Percentiles rank a stretch among this genome's conserved stretches.
Evolutionary conservation across 1,139 yeast species (phyloP).

Genomic region (Pichia sp.): DNA sequence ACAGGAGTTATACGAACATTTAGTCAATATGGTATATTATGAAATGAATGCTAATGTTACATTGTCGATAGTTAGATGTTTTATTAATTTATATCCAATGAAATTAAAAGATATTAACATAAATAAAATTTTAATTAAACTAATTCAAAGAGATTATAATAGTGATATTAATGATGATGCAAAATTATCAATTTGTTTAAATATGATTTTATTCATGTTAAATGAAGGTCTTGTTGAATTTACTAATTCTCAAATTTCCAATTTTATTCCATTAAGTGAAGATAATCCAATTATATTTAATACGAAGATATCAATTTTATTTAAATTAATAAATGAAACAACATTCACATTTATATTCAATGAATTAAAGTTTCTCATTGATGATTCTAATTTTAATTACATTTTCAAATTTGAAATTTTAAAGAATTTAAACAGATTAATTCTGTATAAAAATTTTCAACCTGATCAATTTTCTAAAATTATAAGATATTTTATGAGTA

Average conservation of each 20-base stretch:
- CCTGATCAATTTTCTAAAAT: constrained; percentile 28
- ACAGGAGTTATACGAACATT: constrained; percentile 5
- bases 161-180: constrained; percentile 7
- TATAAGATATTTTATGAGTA: constrained; percentile 20
- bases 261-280: constrained; percentile 54
- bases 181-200: constrained; percentile 13
- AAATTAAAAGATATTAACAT: constrained; percentile 13
- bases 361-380: constrained; percentile 64
- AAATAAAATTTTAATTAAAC: constrained; percentile 16
- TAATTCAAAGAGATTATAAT: constrained; percentile 11
- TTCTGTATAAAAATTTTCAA: constrained; percentile 33
- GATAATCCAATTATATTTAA: constrained; percentile 46
- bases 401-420: constrained; percentile 49
- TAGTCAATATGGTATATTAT: constrained; percentile 16
- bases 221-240: constrained; percentile 13
- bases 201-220: constrained; percentile 18
- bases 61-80: constrained; percentile 19
- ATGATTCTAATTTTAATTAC: constrained; percentile 29
- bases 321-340: constrained; percentile 47
- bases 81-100: constrained; percentile 17
- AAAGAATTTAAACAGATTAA: constrained; percentile 48
- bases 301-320: constrained; percentile 59
- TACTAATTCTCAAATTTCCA: constrained; percentile 27
- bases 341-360: constrained; percentile 50
- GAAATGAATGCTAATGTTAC: constrained; percentile 20